Base-by-base conservation (phyloP, 208 protist genomes). In the Herpetomonas tarakana region DNA sequence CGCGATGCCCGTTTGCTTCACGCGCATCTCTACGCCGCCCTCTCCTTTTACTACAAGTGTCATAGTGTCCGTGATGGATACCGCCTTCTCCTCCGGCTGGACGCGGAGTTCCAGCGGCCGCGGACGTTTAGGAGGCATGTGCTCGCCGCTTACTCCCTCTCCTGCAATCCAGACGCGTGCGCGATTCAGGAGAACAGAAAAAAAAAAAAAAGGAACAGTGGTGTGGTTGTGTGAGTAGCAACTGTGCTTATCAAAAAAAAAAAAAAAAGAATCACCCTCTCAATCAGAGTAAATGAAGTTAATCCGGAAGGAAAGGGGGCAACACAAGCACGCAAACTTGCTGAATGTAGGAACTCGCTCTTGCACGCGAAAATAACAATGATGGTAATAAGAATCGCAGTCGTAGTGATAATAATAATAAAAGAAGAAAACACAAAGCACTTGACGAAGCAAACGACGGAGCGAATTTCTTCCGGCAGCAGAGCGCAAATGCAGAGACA, bases 21-120 rank as follows among this genome's bases (percentile, higher is more conserved):
- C 86, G n/a, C 86, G 81, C 81, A 93, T 83, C 55, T 92, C 83
- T 53, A 81, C 63, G 28, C 86, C 89, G 11, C 83, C 84, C 57
- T 93, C 86, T 24, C 84, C 86, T 55, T 89, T 92, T n/a, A 96
- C 86, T 46, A 93, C 86, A 65, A 96, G 44, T 0, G 90, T 96
- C 71, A 96, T 81, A 1, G 90, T 96, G 68, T 96, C 88, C 12
- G 88, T 95, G 56, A 95, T 95, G 14, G 88, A 92, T 44, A 95
- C 85, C 19, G 74, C 69, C 38, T 81, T 88, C 45, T 95, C 75
- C 38, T 75, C 44, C 26, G 67, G 82, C 41, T 58, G 73, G 52
- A 93, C 72, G 46, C 79, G 73, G 25, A 93, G 75, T 52, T 86
- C 68, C 53, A 82, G 73, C 28, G 92, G 69, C 30, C 78, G 74